phyloP scores from a whole-genome alignment of 2,329 filamentous ascomycete species.

The Trichophyton mentagrophytes region DNA sequence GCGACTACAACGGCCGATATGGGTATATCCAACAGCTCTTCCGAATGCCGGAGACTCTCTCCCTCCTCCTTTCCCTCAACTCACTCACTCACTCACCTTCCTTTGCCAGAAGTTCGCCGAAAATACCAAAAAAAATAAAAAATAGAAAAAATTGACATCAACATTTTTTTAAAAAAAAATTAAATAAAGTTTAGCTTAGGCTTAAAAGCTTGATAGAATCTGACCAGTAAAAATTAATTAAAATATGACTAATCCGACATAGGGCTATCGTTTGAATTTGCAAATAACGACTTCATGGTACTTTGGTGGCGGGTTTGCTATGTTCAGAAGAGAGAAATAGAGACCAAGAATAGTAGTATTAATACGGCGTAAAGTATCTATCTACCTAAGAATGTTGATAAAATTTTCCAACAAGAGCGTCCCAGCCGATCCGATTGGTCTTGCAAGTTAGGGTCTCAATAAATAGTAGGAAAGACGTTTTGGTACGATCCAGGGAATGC shows the following conservation, averaged over 20 bases:
- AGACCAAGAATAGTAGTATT: neutral
- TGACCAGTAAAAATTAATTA: neutral
- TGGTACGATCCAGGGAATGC: neutral
- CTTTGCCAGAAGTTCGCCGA: neutral
- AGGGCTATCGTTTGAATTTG: neutral
- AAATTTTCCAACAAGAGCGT: neutral
- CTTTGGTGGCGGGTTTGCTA: neutral
- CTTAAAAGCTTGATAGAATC: neutral
- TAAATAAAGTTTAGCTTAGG: neutral
- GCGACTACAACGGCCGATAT: constrained; percentile 13
- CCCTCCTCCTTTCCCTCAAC: neutral
- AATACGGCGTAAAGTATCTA: neutral
- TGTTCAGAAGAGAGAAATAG: neutral
- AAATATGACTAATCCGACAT: neutral
- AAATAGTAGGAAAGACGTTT: neutral
- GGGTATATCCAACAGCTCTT: neutral
- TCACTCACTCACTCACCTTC: neutral
- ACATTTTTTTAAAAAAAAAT: neutral
- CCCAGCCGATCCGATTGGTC: neutral
- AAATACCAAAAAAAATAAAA: neutral
- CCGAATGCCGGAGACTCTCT: neutral
- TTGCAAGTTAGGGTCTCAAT: neutral
- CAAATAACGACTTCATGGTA: neutral
- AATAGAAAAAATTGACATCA: neutral
- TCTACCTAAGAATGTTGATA: neutral